Evolutionary conservation across 306 rosid genomes (phyloP), one percentile per base, ranked within the genome.

Genomic region (Leucaena leucocephala): DNA sequence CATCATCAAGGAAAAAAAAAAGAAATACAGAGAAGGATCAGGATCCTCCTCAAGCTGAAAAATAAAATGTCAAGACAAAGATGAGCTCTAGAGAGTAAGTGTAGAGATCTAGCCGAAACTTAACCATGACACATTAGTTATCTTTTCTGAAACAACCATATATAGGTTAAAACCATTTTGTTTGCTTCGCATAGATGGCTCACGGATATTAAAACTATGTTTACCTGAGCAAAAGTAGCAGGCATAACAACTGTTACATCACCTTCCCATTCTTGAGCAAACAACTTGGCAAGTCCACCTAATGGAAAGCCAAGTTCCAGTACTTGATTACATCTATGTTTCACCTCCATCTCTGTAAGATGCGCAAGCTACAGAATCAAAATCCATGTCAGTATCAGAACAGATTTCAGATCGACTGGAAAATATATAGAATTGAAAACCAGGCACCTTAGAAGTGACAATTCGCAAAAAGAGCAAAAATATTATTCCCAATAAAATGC

Each of bases 261-360:
- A 72, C 98, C 98, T 83, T 95, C 98, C 98, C 98, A 95, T 42
- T 95, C 98, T 84, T 95, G 98, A 81, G 99, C 99, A 81, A 95
- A 95, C 83, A 95, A 84, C 82, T 90, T 88, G 42, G 98, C 99
- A 35, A 95, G 65, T 73, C 99, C 98, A 7, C 98, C 98, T 61
- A 95, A 86, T 71, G 91, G 98, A 82, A 95, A 92, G 68, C 99
- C 98, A 14, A 92, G 93, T 82, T 89, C 98, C 82, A 92, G 81
- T 55, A 91, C 40, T 86, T 95, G 99, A 86, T 88, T 85, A 83
- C 95, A 95, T 85, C 99, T 88, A 84, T 95, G 98, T 77, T 95
- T 93, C 85, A 93, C 99, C 90, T 92, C 99, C 99, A 95, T 92
- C 87, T 95, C 99, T 80, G 34, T 86, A 71, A 95, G 93, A 85